Conservation (phyloP, 441 rosid species). For the Daphne laureola region DNA sequence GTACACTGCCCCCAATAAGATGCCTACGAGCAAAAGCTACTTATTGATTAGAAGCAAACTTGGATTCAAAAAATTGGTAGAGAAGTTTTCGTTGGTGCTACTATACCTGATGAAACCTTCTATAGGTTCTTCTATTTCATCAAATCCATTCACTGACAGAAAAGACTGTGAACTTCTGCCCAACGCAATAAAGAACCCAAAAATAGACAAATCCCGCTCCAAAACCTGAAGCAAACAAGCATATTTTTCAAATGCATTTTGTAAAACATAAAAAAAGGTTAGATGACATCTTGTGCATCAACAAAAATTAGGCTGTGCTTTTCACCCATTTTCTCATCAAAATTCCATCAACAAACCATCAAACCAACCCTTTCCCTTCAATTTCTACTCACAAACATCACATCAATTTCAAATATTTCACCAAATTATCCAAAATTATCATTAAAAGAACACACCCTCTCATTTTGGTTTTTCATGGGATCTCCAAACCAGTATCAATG, state of each 20-base stretch:
- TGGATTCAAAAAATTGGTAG: neutral
- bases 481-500: neutral
- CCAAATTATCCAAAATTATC: too few relatives aligned
- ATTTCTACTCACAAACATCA: too few relatives aligned
- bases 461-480: slow-evolving; percentile 1
- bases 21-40: slow-evolving; percentile 41
- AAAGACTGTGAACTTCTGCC: slow-evolving; percentile 83
- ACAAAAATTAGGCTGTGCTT: neutral
- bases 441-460: too few relatives aligned
- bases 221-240: slow-evolving; percentile 60
- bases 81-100: neutral
- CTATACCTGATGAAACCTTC: slow-evolving; percentile 79
- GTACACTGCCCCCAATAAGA: slow-evolving; percentile 89
- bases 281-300: slow-evolving; percentile 8
- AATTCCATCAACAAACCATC: too few relatives aligned
- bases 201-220: slow-evolving; percentile 96
- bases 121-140: slow-evolving; percentile 46
- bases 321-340: too few relatives aligned
- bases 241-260: slow-evolving; percentile 8
- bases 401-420: too few relatives aligned
- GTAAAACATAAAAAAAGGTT: too few relatives aligned
- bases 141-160: slow-evolving; percentile 75
- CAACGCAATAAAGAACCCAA: slow-evolving; percentile 94
- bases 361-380: too few relatives aligned
- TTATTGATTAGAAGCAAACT: neutral